phyloP scores from a whole-genome alignment of 306 rosid species.

The Argentina anserina region DNA sequence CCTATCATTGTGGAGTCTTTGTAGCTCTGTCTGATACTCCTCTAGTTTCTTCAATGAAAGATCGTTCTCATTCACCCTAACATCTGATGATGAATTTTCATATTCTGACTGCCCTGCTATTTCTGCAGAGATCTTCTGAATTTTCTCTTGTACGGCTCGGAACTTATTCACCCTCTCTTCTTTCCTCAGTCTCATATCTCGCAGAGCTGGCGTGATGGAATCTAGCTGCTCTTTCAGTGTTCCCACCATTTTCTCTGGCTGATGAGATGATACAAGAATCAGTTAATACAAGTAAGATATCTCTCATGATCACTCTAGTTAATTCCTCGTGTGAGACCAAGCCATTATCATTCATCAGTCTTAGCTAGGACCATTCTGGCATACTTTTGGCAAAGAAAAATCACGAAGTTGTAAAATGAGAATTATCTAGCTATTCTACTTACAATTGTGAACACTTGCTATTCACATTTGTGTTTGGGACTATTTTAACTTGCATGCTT shows the following conservation, averaged over 20 bases:
- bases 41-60: slow-evolving; percentile 84
- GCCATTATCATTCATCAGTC: neutral
- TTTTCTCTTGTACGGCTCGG: slow-evolving; percentile 62
- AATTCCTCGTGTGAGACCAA: neutral
- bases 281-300: slow-evolving; percentile 16
- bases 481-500: neutral
- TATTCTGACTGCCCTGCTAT: slow-evolving; percentile 60
- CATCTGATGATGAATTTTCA: slow-evolving; percentile 32
- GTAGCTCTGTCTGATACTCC: slow-evolving; percentile 74
- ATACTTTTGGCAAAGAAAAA: neutral
- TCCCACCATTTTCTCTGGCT: slow-evolving; percentile 92
- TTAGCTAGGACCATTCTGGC: neutral
- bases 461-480: neutral
- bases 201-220: slow-evolving; percentile 82
- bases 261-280: slow-evolving; percentile 33
- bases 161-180: slow-evolving; percentile 85
- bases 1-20: slow-evolving; percentile 75
- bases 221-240: slow-evolving; percentile 88
- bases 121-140: slow-evolving; percentile 80
- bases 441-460: neutral
- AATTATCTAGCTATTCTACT: neutral
- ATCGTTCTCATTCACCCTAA: slow-evolving; percentile 70
- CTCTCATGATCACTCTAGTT: neutral
- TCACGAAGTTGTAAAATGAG: neutral
- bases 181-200: slow-evolving; percentile 77